phyloP scores from a whole-genome alignment of 2,329 filamentous ascomycete genomes.

The Fusarium lateritium region DNA sequence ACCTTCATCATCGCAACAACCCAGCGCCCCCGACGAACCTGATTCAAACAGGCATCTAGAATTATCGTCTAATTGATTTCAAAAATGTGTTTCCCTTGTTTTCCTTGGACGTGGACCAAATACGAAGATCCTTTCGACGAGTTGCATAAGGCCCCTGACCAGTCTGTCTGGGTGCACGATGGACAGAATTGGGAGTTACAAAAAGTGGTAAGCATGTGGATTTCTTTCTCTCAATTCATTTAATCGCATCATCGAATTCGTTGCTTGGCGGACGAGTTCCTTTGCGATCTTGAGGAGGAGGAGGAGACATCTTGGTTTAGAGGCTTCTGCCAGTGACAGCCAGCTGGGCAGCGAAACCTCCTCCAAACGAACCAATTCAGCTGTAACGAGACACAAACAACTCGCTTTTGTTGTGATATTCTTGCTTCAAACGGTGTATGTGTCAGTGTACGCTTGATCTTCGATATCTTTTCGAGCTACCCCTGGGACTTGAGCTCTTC shows the following conservation, averaged over 20 bases:
- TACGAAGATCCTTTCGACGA: constrained; percentile 58
- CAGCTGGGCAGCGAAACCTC: background rate
- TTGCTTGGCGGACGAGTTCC: background rate
- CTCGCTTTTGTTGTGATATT: background rate
- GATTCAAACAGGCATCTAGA: fast-evolving
- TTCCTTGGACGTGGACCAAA: constrained; percentile 65
- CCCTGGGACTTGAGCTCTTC: background rate
- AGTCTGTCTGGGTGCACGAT: constrained; percentile 60
- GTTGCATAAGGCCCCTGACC: constrained; percentile 56
- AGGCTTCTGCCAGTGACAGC: constrained; percentile 23
- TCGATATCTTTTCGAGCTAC: constrained; percentile 1
- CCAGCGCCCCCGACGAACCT: background rate
- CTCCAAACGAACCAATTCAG: constrained; percentile 1
- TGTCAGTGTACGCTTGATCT: background rate
- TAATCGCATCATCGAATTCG: background rate
- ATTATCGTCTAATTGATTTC: fast-evolving
- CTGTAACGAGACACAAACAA: constrained; percentile 4
- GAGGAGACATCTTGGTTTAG: background rate
- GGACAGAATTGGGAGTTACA: constrained; percentile 57
- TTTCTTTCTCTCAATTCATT: constrained; percentile 1
- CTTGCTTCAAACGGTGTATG: background rate
- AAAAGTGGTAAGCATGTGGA: constrained; percentile 55
- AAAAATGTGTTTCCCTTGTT: constrained; percentile 69
- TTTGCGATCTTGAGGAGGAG: background rate
- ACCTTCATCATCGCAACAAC: constrained; percentile 10